phyloP scores from a whole-genome alignment of 139 green algal species.

The Prasinococcaceae sp. region DNA sequence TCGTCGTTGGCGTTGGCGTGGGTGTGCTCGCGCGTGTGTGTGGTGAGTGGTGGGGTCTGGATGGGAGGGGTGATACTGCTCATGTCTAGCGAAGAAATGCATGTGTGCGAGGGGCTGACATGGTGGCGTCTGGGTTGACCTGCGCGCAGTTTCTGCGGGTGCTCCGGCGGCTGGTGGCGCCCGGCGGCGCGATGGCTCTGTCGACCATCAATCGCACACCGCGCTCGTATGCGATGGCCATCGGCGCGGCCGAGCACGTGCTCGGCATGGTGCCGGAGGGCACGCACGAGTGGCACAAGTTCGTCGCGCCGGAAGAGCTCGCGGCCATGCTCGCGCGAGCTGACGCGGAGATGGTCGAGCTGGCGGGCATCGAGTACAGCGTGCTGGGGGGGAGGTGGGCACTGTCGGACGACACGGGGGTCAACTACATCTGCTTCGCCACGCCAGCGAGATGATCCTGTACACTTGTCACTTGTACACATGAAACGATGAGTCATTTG shows the following conservation, averaged over 20 bases:
- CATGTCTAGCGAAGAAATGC: neutral
- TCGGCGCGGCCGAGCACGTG: slow-evolving; percentile 71
- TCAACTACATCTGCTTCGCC: slow-evolving; percentile 60
- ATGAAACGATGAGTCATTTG: no score
- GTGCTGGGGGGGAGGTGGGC: slow-evolving; percentile 30
- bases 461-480: no score
- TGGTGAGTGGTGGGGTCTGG: neutral
- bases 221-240: slow-evolving; percentile 53
- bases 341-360: slow-evolving; percentile 1
- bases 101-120: neutral
- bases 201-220: slow-evolving; percentile 79
- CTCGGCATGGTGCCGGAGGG: slow-evolving; percentile 29
- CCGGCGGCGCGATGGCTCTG: slow-evolving; percentile 42
- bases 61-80: neutral
- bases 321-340: slow-evolving; percentile 2
- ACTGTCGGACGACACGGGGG: slow-evolving; percentile 30
- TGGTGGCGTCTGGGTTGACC: slow-evolving; percentile 17
- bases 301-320: slow-evolving; percentile 64
- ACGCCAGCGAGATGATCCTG: slow-evolving; percentile 26
- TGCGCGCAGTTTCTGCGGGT: slow-evolving; percentile 30
- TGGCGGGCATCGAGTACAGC: slow-evolving; percentile 47
- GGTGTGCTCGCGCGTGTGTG: no score
- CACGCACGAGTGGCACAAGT: slow-evolving; percentile 74
- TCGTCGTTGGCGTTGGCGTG: no score
- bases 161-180: slow-evolving; percentile 22